These are phyloP conservation scores for Beauveria medogensis DNA, from an alignment of 2,329 filamentous ascomycete species.

Conservation along the genomic window DNA sequence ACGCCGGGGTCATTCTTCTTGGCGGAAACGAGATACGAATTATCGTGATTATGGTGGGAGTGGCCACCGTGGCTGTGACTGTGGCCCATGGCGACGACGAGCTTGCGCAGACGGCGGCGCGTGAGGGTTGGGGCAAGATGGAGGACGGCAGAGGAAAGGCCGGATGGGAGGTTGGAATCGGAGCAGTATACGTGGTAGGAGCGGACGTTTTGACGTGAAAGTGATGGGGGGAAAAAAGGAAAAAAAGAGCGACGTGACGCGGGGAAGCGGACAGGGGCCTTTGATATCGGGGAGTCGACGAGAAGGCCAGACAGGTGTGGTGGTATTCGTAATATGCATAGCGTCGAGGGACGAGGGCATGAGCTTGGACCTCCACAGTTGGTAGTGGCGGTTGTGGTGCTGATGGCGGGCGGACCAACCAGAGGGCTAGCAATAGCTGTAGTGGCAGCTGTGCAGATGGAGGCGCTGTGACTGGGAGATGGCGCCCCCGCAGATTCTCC, in stretches of 20 bases:
- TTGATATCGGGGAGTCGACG: background rate
- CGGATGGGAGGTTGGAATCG: background rate
- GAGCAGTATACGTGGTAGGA: constrained; percentile 3
- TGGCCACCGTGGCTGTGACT: constrained; percentile 23
- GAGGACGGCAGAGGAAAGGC: constrained; percentile 8
- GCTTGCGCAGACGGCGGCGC: constrained; percentile 10
- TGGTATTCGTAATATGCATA: constrained; percentile 1
- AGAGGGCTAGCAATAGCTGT: background rate
- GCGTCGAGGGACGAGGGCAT: background rate
- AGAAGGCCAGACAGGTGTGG: background rate
- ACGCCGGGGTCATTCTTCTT: constrained; percentile 66
- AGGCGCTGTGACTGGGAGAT: background rate
- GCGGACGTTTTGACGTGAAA: background rate
- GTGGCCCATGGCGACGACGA: constrained; percentile 21
- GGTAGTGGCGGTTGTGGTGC: background rate
- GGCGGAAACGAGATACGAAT: constrained; percentile 86
- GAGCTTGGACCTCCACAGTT: background rate
- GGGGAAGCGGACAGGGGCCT: background rate
- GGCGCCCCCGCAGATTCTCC: background rate
- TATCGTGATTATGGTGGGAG: constrained; percentile 77
- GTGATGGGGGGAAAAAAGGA: background rate
- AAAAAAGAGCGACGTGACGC: background rate
- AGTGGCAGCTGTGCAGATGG: background rate
- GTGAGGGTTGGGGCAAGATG: constrained; percentile 17
- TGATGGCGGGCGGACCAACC: background rate